A percentile compares a stretch with the other conserved stretches of the same genome.
phyloP scores from a whole-genome alignment of 2,329 filamentous ascomycete genomes.

The Claviceps sp. region DNA sequence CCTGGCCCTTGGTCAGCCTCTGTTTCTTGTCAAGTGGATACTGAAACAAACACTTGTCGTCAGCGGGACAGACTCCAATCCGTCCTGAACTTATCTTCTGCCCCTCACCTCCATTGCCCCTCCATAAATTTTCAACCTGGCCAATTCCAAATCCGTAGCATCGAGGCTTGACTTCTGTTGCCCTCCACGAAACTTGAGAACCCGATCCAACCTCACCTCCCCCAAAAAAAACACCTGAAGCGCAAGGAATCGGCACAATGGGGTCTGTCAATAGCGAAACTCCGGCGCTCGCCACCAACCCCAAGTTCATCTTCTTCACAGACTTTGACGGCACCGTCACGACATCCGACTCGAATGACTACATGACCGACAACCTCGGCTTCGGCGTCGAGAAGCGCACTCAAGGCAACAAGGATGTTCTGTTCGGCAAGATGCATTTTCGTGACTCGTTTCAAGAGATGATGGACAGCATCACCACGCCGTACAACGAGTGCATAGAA shows the following conservation, averaged over 20 bases:
- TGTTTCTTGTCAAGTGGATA: background rate
- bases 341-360: constrained; percentile 50
- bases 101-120: background rate
- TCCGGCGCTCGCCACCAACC: constrained; percentile 51
- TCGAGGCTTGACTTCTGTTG: background rate
- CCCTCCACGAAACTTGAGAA: no score
- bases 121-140: background rate
- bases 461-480: constrained; percentile 73
- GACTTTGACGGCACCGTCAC: constrained; percentile 98
- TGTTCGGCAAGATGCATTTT: constrained; percentile 58
- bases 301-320: constrained; percentile 94
- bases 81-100: background rate
- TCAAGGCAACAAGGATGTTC: constrained; percentile 62
- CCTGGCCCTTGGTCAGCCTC: background rate
- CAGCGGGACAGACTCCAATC: background rate
- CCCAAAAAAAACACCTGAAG: background rate
- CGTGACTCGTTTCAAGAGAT: constrained; percentile 80
- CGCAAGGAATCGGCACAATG: constrained; percentile 20
- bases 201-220: no score
- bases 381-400: constrained; percentile 61
- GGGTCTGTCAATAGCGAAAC: constrained; percentile 29
- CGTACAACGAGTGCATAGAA: constrained; percentile 70
- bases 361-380: constrained; percentile 81
- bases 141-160: background rate
- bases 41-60: background rate